A percentile compares a stretch with the other conserved stretches of the same genome.
These are phyloP conservation scores for Ceratobasidium sp. DNA, from an alignment of 1,284 basidiomycete genomes.

Conservation along the genomic window DNA sequence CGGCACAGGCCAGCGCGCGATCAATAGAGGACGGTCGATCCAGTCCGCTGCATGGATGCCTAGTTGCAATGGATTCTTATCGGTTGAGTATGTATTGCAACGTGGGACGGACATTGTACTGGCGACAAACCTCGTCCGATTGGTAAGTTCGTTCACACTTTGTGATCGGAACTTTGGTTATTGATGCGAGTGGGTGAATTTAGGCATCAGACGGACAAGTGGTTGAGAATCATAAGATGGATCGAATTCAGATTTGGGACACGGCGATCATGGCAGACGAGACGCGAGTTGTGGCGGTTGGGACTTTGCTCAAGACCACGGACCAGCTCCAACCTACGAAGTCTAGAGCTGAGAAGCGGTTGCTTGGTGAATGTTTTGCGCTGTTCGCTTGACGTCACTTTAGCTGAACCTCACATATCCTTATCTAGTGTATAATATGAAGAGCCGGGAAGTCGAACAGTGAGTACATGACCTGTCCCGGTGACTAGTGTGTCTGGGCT, in stretches of 20 bases:
- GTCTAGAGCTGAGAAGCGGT: constrained; percentile 79
- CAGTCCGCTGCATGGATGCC: constrained; percentile 82
- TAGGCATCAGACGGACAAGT: constrained; percentile 68
- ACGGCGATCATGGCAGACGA: constrained; percentile 79
- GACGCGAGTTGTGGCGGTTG: constrained; percentile 72
- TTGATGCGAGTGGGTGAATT: neutral
- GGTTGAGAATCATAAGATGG: constrained; percentile 67
- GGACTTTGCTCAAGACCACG: constrained; percentile 72
- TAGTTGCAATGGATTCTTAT: constrained; percentile 65
- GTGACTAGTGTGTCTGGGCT: too few relatives aligned
- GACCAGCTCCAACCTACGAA: constrained; percentile 78
- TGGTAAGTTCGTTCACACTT: constrained; percentile 5
- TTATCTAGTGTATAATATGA: constrained; percentile 77
- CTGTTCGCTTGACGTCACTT: neutral
- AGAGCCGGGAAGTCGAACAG: constrained; percentile 74
- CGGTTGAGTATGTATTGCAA: constrained; percentile 43
- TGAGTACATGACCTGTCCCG: constrained; percentile 55
- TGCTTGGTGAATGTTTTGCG: constrained; percentile 69
- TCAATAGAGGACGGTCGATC: constrained; percentile 71
- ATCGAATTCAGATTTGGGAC: constrained; percentile 76
- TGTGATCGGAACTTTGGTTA: neutral
- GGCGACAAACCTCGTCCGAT: constrained; percentile 9
- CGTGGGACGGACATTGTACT: constrained; percentile 7
- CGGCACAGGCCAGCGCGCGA: constrained; percentile 78
- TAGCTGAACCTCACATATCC: constrained; percentile 7